Evolutionary conservation across 1,284 basidiomycete species (phyloP).

Genomic region (Moesziomyces sp.): DNA sequence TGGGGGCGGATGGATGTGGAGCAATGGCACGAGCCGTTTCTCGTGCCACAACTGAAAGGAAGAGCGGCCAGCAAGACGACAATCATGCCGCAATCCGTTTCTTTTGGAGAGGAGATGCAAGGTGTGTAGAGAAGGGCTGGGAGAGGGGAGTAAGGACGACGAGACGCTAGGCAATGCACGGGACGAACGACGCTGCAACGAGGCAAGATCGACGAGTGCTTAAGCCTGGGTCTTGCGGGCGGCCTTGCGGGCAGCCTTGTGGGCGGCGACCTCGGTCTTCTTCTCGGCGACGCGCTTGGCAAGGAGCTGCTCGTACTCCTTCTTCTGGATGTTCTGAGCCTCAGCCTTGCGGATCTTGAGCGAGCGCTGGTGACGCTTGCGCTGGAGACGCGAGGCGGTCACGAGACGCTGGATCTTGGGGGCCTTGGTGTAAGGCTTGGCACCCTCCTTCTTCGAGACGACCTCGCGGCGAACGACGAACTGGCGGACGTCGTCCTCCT

Average conservation of each 20-base stretch:
- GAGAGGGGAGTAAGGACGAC: constrained; percentile 11
- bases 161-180: constrained; percentile 36
- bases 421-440: constrained; percentile 98
- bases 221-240: constrained; percentile 51
- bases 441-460: constrained; percentile 88
- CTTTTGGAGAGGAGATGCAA: constrained; percentile 29
- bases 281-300: constrained; percentile 92
- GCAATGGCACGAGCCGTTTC: constrained; percentile 37
- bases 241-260: constrained; percentile 54
- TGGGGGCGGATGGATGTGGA: constrained; percentile 2
- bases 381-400: constrained; percentile 93
- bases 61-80: constrained; percentile 11
- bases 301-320: constrained; percentile 80
- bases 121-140: constrained; percentile 1
- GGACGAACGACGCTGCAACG: constrained; percentile 6
- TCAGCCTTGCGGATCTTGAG: constrained; percentile 90
- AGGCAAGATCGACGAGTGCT: constrained; percentile 12
- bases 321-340: constrained; percentile 92
- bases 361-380: constrained; percentile 90
- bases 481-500: constrained; percentile 98
- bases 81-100: constrained; percentile 19
- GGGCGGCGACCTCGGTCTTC: constrained; percentile 72
- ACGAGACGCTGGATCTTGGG: constrained; percentile 78
- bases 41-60: constrained; percentile 28
- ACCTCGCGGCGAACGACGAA: constrained; percentile 88